A percentile compares a stretch with the other conserved stretches of the same genome.
These are phyloP conservation scores for Maudiozyma serrabonitensis DNA, from an alignment of 805 yeast genomes.

Conservation along the genomic window DNA sequence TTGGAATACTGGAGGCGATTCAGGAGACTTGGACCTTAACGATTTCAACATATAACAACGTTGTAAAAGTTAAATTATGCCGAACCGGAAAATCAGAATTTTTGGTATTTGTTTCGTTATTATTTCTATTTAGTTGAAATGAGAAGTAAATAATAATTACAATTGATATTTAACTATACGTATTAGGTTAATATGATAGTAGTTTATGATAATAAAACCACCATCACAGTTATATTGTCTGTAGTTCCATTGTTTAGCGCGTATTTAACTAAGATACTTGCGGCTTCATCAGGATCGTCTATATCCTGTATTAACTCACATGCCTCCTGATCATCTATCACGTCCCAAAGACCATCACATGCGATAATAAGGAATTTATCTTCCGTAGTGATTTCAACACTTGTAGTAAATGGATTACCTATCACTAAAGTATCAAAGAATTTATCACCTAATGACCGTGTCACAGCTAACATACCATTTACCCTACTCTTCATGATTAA, in stretches of 20 bases:
- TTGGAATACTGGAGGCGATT: constrained; percentile 25
- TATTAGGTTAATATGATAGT: neutral
- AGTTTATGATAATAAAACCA: constrained; percentile 35
- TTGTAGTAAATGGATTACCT: constrained; percentile 87
- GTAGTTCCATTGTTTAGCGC: constrained; percentile 77
- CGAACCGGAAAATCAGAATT: neutral
- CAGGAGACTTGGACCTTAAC: constrained; percentile 22
- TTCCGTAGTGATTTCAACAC: constrained; percentile 52
- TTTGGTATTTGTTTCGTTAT: neutral
- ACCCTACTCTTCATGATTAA: constrained; percentile 82
- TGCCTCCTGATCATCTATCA: constrained; percentile 74
- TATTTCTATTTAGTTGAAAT: neutral
- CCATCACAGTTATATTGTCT: constrained; percentile 91
- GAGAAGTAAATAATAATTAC: neutral
- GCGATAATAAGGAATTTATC: constrained; percentile 84
- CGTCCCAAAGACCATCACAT: constrained; percentile 98
- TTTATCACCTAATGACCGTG: constrained; percentile 87
- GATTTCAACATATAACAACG: constrained; percentile 15
- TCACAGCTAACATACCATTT: constrained; percentile 91
- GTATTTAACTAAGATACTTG: constrained; percentile 52
- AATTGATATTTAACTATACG: constrained; percentile 1
- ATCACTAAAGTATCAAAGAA: constrained; percentile 83
- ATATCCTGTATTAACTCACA: constrained; percentile 55
- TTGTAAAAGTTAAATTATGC: neutral
- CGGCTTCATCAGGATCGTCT: constrained; percentile 53